Conservation (phyloP, 768 basidiomycete genomes). For the Rhizopogon sp. region DNA sequence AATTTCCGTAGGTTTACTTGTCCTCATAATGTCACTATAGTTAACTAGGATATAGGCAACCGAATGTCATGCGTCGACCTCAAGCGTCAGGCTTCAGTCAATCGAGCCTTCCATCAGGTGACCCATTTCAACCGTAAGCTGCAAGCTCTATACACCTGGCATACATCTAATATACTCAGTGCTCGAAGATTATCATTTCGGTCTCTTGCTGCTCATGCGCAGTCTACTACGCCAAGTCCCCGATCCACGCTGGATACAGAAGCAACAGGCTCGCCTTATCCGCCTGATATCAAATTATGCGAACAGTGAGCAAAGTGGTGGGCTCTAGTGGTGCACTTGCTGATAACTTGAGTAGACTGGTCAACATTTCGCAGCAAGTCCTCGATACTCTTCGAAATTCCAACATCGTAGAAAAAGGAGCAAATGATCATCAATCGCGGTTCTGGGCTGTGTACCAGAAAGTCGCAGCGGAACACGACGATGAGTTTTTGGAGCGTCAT, state of each 20-base stretch:
- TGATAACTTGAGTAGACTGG: background rate
- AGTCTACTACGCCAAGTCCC: background rate
- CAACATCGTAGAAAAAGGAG: background rate
- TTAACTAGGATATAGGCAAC: background rate
- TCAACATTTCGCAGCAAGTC: background rate
- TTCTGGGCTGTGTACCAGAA: slow-evolving; percentile 1
- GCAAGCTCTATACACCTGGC: background rate
- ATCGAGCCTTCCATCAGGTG: no score
- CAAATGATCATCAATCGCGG: background rate
- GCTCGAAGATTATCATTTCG: background rate
- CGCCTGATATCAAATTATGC: background rate
- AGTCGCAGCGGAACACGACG: slow-evolving; percentile 1
- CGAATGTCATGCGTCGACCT: background rate
- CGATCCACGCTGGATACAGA: background rate
- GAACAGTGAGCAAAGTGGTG: background rate
- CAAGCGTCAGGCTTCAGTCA: no score
- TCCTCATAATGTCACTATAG: background rate
- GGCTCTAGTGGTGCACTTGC: background rate
- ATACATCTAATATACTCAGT: background rate
- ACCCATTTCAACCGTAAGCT: background rate
- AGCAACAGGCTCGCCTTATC: background rate
- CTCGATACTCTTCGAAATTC: slow-evolving; percentile 2
- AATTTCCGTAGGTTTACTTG: background rate
- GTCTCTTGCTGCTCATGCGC: background rate
- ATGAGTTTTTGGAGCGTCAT: background rate